Base-by-base conservation (phyloP, 495 filamentous ascomycete species). In the Aspergillus conjunctus region DNA sequence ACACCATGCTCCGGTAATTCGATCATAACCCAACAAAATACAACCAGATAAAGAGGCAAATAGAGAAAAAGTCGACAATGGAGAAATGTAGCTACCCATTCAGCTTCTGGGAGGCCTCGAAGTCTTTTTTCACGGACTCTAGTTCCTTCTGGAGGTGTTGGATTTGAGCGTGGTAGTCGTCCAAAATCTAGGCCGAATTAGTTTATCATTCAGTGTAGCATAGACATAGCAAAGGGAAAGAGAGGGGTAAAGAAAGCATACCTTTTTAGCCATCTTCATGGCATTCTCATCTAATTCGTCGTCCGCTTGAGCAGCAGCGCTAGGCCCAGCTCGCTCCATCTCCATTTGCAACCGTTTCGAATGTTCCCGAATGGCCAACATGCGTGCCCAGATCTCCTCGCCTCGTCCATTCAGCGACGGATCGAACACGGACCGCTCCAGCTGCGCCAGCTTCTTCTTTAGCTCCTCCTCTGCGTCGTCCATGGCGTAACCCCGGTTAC, bases 381-480 rank as follows among this genome's bases (percentile, higher is more conserved):
- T 88, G 33, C 95, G 81, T 37, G 94, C 95, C 94, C 94, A 99
- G 51, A 99, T 89, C 78, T 99, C 94, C 73, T 99, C 94, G 54
- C 86, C 86, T 56, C 92, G 79, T 5, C 92, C 93, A 52, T 81
- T 87, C 48, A 97, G 79, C 17, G 87, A 87, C 2, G 95, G 93
- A 75, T 99, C 95, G 56, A 88, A 88, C 15, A 93, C 84, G 17
- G 74, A 75, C 63, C 83, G 85, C 68, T 96, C 91, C 62, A 99
- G 80, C 50, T 79, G 75, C 48, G 85, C 68, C 33, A 99, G 79
- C 73, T 94, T 92, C 73, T 90, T 89, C 80, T 89, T 91, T 56
- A 99, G 74, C 63, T 89, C 87, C 71, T 99, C 94, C 77, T 99
- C 94, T 41, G 92, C 88, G 45, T 88, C 86, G 67, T 92, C 90